Evolutionary conservation across 179 eudicot genomes (phyloP).

Genomic region (Actinidia chinensis): DNA sequence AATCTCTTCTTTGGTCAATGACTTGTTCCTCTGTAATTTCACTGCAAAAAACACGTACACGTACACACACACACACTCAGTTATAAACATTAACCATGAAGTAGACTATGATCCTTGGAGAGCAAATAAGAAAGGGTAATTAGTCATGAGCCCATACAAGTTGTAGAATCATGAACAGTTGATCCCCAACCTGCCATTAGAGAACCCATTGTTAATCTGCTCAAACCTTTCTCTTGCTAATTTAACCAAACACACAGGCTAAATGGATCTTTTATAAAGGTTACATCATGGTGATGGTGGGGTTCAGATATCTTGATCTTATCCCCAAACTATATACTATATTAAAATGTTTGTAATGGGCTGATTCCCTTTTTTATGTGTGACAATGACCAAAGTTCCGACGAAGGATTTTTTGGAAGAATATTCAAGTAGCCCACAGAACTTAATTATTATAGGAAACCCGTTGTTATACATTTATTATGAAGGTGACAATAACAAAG

Average conservation of each 20-base stretch:
- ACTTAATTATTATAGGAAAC: not conserved
- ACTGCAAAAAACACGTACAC: no score
- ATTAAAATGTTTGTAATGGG: not conserved
- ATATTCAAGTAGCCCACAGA: slow-evolving; percentile 3
- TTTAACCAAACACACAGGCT: not conserved
- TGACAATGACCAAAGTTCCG: not conserved
- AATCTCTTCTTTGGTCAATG: slow-evolving; percentile 64
- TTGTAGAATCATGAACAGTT: slow-evolving; percentile 44
- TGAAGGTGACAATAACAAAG: no score
- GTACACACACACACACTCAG: not conserved
- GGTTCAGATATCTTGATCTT: not conserved
- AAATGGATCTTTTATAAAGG: not conserved
- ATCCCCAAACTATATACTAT: not conserved
- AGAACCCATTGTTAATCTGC: slow-evolving; percentile 60
- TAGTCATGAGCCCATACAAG: slow-evolving; percentile 31
- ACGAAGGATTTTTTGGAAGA: not conserved
- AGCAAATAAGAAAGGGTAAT: not conserved
- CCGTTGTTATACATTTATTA: no score
- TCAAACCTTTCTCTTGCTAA: not conserved
- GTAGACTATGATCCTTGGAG: not conserved
- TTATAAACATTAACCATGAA: not conserved
- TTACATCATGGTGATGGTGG: not conserved
- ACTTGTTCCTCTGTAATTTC: slow-evolving; percentile 53
- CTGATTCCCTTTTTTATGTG: not conserved
- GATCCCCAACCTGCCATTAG: slow-evolving; percentile 85